Conservation (phyloP, 1,284 basidiomycete species). For the Malassezia pachydermatis region DNA sequence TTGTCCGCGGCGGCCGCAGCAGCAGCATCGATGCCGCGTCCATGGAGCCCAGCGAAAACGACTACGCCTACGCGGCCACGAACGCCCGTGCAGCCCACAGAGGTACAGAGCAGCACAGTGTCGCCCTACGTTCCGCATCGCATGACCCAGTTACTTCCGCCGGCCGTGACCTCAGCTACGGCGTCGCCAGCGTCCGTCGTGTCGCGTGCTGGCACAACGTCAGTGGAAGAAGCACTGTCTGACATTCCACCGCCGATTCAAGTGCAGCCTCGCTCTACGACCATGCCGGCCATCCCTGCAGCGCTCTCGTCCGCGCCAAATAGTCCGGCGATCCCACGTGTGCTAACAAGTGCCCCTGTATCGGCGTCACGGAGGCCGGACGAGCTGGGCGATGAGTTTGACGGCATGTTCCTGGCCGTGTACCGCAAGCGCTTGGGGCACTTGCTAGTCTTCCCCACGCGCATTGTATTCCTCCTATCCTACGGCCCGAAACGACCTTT, state of each 20-base stretch:
- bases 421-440: slow-evolving; percentile 17
- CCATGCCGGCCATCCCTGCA: background rate
- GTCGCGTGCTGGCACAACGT: too few species aligned
- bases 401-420: slow-evolving; percentile 14
- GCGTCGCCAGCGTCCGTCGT: too few species aligned
- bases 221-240: background rate
- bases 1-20: too few species aligned
- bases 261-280: background rate
- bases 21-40: too few species aligned
- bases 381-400: too few species aligned
- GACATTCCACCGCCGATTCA: too few species aligned
- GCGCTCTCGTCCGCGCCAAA: background rate
- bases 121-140: background rate
- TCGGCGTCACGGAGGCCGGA: too few species aligned
- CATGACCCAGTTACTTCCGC: background rate
- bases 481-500: slow-evolving; percentile 5
- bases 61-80: too few species aligned
- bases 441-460: slow-evolving; percentile 14
- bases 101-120: too few species aligned
- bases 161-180: background rate
- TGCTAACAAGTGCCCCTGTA: too few species aligned
- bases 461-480: slow-evolving; percentile 13
- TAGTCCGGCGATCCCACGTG: background rate
- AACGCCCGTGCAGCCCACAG: too few species aligned
- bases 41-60: too few species aligned